A percentile compares a stretch with the other conserved stretches of the same genome.
phyloP scores from a whole-genome alignment of 2,329 filamentous ascomycete species.

The Verticillium dahliae region DNA sequence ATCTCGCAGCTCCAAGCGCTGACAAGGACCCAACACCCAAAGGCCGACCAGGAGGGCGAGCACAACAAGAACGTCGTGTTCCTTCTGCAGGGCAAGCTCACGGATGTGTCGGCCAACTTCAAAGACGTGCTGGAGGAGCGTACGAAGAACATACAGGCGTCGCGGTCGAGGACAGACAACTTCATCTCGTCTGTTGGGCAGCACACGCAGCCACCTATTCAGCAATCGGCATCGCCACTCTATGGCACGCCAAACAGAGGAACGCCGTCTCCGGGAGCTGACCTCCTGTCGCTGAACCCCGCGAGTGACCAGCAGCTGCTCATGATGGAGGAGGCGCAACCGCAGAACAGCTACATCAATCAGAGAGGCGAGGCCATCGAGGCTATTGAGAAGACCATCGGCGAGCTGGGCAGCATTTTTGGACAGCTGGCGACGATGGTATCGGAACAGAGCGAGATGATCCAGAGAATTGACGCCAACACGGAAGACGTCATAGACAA shows the following conservation, averaged over 20 bases:
- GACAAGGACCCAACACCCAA: conserved; percentile 69
- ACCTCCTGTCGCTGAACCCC: conserved; percentile 79
- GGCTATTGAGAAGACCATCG: conserved; percentile 91
- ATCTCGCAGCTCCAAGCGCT: conserved; percentile 78
- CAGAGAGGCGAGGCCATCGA: conserved; percentile 94
- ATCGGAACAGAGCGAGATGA: conserved; percentile 94
- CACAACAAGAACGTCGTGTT: conserved; percentile 98
- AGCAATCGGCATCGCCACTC: conserved; percentile 75
- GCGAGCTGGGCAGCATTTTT: conserved; percentile 84
- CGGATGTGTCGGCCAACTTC: conserved; percentile 86
- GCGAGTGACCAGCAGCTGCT: conserved; percentile 82
- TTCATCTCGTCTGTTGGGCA: conserved; percentile 88
- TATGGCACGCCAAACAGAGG: conserved; percentile 72
- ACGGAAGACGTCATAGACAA: conserved; percentile 98
- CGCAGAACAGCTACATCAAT: conserved; percentile 82
- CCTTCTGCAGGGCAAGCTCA: conserved; percentile 82
- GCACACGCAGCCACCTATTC: conserved; percentile 58
- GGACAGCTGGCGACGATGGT: conserved; percentile 96
- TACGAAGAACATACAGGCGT: conserved; percentile 97
- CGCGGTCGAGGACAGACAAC: conserved; percentile 85
- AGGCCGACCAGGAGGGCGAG: conserved; percentile 75
- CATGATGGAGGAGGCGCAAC: conserved; percentile 88
- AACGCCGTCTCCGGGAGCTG: conserved; percentile 59
- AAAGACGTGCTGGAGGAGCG: conserved; percentile 95
- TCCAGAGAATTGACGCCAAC: conserved; percentile 93